phyloP scores from a whole-genome alignment of 2,329 filamentous ascomycete species.

The Claviceps arundinis region DNA sequence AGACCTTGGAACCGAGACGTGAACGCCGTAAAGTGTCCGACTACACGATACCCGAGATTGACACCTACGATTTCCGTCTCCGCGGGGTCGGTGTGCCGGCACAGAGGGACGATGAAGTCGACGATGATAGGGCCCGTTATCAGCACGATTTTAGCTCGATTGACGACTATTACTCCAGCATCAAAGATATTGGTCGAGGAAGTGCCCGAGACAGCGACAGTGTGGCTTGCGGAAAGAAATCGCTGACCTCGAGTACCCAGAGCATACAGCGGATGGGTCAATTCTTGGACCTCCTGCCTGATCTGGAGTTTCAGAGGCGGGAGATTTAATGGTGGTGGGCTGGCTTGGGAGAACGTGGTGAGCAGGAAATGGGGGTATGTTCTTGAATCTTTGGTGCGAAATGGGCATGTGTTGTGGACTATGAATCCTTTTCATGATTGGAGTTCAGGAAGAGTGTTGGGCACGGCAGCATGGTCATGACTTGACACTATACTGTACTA shows the following conservation, averaged over 20 bases:
- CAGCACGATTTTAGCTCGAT: constrained; percentile 10
- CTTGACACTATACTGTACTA: too few species aligned
- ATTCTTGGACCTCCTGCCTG: constrained; percentile 17
- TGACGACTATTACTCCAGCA: constrained; percentile 6
- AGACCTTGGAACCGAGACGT: constrained; percentile 13
- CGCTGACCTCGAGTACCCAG: constrained; percentile 13
- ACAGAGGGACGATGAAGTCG: not conserved
- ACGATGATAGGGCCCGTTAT: not conserved
- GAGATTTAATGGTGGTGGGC: constrained; percentile 13
- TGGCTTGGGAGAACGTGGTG: too few species aligned
- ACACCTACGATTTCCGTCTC: constrained; percentile 24
- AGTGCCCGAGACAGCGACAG: constrained; percentile 21
- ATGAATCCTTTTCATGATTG: too few species aligned
- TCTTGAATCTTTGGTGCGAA: too few species aligned
- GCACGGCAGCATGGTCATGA: too few species aligned
- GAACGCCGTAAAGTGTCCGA: constrained; percentile 13
- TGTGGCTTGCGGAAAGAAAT: constrained; percentile 19
- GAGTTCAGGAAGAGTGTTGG: too few species aligned
- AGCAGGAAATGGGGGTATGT: too few species aligned
- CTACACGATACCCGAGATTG: constrained; percentile 13
- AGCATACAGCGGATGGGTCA: constrained; percentile 9
- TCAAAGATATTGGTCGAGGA: not conserved
- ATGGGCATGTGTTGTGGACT: too few species aligned
- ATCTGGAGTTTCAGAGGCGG: constrained; percentile 17
- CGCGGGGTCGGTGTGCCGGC: constrained; percentile 10